Evolutionary conservation across 805 yeast genomes (phyloP).

Genomic region (Millerozyma acaciae): DNA sequence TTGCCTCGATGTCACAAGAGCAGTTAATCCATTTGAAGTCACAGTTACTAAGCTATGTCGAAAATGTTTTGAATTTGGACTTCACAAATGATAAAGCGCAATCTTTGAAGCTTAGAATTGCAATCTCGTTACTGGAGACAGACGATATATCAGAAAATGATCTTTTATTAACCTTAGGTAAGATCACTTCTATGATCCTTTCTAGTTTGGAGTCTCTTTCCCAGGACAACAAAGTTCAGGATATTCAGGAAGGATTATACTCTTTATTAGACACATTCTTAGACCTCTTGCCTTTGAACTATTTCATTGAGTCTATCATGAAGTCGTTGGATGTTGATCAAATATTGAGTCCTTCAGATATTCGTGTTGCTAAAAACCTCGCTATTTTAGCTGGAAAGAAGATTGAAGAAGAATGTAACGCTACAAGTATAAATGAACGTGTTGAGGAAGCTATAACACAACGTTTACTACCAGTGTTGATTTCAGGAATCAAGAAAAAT

Average conservation of each 20-base stretch:
- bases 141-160: slow-evolving; percentile 25
- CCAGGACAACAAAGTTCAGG: slow-evolving; percentile 12
- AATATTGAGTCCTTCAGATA: slow-evolving; percentile 35
- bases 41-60: slow-evolving; percentile 54
- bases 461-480: slow-evolving; percentile 47
- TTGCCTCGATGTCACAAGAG: slow-evolving; percentile 45
- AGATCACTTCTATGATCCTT: slow-evolving; percentile 32
- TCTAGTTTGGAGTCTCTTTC: slow-evolving; percentile 35
- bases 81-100: slow-evolving; percentile 16
- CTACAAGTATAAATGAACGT: slow-evolving; percentile 36
- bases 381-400: slow-evolving; percentile 61
- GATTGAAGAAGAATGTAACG: slow-evolving; percentile 62
- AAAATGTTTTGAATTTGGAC: slow-evolving; percentile 40
- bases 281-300: slow-evolving; percentile 68
- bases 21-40: slow-evolving; percentile 49
- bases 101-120: slow-evolving; percentile 49
- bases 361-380: slow-evolving; percentile 56
- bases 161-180: slow-evolving; percentile 28
- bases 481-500: slow-evolving; percentile 32
- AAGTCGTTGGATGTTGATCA: slow-evolving; percentile 31
- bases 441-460: slow-evolving; percentile 50
- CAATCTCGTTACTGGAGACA: slow-evolving; percentile 45
- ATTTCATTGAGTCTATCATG: slow-evolving; percentile 61
- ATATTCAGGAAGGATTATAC: slow-evolving; percentile 31
- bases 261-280: slow-evolving; percentile 59